These are phyloP conservation scores for Candida ascalaphidarum DNA, from an alignment of 805 yeast species.

Conservation along the genomic window DNA sequence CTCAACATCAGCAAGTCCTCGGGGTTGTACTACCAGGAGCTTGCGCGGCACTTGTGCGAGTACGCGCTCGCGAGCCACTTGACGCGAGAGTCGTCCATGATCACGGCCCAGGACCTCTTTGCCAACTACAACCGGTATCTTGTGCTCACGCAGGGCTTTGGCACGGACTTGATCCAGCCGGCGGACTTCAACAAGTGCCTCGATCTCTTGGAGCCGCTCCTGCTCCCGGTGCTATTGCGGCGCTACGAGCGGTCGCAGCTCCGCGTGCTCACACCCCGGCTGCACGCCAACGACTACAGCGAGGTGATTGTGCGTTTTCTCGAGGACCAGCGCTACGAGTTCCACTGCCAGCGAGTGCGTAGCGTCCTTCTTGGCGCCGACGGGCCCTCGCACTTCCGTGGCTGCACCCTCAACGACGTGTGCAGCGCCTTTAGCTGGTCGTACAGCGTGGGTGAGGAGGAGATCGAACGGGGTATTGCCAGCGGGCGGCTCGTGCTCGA, in stretches of 20 bases:
- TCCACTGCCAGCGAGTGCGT: slow-evolving; percentile 17
- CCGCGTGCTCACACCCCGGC: slow-evolving; percentile 19
- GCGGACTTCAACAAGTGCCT: slow-evolving; percentile 58
- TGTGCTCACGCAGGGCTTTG: slow-evolving; percentile 32
- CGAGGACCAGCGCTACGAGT: slow-evolving; percentile 13
- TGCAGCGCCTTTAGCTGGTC: slow-evolving; percentile 55
- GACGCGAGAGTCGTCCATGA: slow-evolving; percentile 24
- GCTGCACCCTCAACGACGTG: slow-evolving; percentile 32
- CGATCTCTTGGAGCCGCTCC: slow-evolving; percentile 43
- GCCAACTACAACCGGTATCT: slow-evolving; percentile 32
- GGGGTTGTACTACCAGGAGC: slow-evolving; percentile 47
- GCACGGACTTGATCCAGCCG: slow-evolving; percentile 62
- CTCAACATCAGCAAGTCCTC: slow-evolving; percentile 27
- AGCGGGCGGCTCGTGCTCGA: slow-evolving; percentile 56
- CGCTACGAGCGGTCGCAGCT: slow-evolving; percentile 25
- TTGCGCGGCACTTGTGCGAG: slow-evolving; percentile 74
- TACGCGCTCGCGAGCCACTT: slow-evolving; percentile 36
- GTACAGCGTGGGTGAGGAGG: slow-evolving; percentile 54
- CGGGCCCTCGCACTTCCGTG: slow-evolving; percentile 16
- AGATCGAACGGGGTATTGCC: slow-evolving; percentile 50
- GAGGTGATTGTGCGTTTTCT: slow-evolving; percentile 16
- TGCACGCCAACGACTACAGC: slow-evolving; percentile 15
- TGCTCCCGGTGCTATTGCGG: slow-evolving; percentile 45
- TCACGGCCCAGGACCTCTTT: slow-evolving; percentile 32
- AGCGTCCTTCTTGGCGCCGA: slow-evolving; percentile 4